Evolutionary conservation across 257 asterid species (phyloP).

Genomic region (Osmanthus fragrans): DNA sequence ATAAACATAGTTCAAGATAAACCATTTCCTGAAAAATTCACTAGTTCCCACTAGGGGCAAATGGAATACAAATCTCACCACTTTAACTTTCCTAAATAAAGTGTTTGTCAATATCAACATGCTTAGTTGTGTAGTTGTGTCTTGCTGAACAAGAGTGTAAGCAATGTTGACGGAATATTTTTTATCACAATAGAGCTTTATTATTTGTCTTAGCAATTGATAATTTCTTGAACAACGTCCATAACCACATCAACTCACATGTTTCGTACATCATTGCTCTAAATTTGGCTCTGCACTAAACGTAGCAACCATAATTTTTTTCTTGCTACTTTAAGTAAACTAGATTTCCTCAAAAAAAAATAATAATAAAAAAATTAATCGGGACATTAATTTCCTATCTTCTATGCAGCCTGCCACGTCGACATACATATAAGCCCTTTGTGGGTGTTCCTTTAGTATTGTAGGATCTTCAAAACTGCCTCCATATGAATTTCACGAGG

Average conservation of each 20-base stretch:
- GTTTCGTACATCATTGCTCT: not conserved
- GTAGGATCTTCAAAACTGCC: too few relatives aligned
- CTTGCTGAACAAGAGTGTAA: not conserved
- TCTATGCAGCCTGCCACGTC: not conserved
- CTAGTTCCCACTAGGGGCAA: not conserved
- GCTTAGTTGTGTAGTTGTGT: not conserved
- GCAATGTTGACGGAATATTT: not conserved
- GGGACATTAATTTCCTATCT: not conserved
- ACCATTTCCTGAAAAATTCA: too few relatives aligned
- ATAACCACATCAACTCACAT: not conserved
- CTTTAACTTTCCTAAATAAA: not conserved
- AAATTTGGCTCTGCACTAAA: not conserved
- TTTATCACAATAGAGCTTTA: too few relatives aligned
- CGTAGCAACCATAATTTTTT: not conserved
- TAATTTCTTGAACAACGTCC: not conserved
- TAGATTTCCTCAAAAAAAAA: not conserved
- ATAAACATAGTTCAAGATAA: not conserved
- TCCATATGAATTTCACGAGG: too few relatives aligned
- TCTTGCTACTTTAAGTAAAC: not conserved
- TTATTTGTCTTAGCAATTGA: not conserved
- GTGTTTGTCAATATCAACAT: not conserved
- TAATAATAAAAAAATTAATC: too few relatives aligned
- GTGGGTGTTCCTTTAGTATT: too few relatives aligned
- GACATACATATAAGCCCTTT: not conserved
- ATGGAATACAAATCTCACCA: not conserved